These are phyloP conservation scores for Blastobotrys indianensis DNA, from an alignment of 1,139 yeast genomes.

Conservation along the genomic window DNA sequence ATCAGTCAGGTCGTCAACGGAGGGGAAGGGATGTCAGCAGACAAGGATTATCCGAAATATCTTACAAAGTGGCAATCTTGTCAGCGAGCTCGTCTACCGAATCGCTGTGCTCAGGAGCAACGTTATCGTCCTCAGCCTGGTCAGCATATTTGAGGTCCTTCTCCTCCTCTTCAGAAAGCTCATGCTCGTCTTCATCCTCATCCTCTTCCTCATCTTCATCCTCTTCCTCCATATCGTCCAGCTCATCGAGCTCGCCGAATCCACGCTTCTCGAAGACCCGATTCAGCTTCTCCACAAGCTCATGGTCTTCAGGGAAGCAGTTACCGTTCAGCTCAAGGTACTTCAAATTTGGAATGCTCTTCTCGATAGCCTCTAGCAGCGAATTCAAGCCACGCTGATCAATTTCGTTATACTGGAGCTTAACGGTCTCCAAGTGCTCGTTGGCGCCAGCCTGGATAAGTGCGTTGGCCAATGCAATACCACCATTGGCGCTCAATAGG, in stretches of 20 bases:
- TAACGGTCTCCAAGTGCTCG: slow-evolving; percentile 48
- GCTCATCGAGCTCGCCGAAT: slow-evolving; percentile 76
- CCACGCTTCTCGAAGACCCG: slow-evolving; percentile 69
- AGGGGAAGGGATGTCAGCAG: too few relatives aligned
- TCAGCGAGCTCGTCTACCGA: slow-evolving; percentile 57
- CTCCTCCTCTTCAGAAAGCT: slow-evolving; percentile 49
- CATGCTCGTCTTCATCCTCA: slow-evolving; percentile 62
- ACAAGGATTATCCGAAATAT: not conserved
- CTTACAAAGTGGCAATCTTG: slow-evolving; percentile 40
- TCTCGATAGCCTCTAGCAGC: slow-evolving; percentile 48
- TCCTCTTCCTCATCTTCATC: slow-evolving; percentile 83
- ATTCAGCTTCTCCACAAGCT: slow-evolving; percentile 48
- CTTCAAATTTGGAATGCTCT: slow-evolving; percentile 56
- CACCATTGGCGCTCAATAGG: slow-evolving; percentile 72
- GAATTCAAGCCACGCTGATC: slow-evolving; percentile 56
- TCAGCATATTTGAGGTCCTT: slow-evolving; percentile 58
- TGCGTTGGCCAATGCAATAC: slow-evolving; percentile 42
- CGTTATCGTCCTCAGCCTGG: slow-evolving; percentile 38
- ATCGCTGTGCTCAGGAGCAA: slow-evolving; percentile 35
- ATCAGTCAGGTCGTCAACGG: not conserved
- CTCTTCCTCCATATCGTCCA: slow-evolving; percentile 89
- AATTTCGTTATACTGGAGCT: slow-evolving; percentile 86
- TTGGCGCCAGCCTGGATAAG: slow-evolving; percentile 30
- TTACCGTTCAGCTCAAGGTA: slow-evolving; percentile 86
- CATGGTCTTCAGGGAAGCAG: slow-evolving; percentile 74